Conservation (phyloP, 2,329 filamentous ascomycete species). For the Celoporthe dispersa region DNA sequence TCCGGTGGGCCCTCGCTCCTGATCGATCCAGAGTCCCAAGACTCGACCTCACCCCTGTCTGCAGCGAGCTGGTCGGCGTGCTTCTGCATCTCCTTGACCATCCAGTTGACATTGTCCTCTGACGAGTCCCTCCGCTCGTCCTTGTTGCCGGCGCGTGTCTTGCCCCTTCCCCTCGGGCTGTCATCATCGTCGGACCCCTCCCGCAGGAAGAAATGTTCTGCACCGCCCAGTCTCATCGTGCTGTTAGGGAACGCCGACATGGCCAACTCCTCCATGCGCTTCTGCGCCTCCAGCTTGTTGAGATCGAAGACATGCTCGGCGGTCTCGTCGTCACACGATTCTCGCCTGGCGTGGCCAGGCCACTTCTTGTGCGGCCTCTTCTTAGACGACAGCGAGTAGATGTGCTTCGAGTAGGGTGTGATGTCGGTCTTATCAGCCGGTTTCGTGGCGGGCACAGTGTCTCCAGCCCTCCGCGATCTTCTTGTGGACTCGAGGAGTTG, state of each 20-base stretch:
- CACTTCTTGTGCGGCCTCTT: conserved; percentile 46
- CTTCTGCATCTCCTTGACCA: conserved; percentile 79
- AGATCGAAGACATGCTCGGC: conserved; percentile 78
- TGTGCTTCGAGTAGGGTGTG: conserved; percentile 65
- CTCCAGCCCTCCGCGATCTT: conserved; percentile 69
- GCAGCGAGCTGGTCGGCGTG: conserved; percentile 68
- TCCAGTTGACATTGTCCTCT: conserved; percentile 68
- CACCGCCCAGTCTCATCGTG: conserved; percentile 68
- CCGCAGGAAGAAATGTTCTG: conserved; percentile 72
- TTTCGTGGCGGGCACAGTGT: conserved; percentile 64
- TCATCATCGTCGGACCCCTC: conserved; percentile 64
- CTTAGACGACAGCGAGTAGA: conserved; percentile 55
- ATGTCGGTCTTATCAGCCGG: conserved; percentile 75
- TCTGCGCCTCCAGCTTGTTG: conserved; percentile 78
- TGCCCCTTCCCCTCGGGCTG: conserved; percentile 42
- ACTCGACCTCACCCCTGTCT: conserved; percentile 38
- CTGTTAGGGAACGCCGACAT: conserved; percentile 78
- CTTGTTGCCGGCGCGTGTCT: conserved; percentile 34
- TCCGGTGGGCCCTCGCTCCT: conserved; percentile 42
- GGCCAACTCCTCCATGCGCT: conserved; percentile 77
- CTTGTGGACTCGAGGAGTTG: conserved; percentile 82
- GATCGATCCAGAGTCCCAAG: conserved; percentile 36
- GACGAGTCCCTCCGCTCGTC: conserved; percentile 61
- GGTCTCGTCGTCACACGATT: conserved; percentile 76
- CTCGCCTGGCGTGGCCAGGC: conserved; percentile 56